Conservation (phyloP, 2,329 filamentous ascomycete genomes). For the Plectosphaerella sp. region DNA sequence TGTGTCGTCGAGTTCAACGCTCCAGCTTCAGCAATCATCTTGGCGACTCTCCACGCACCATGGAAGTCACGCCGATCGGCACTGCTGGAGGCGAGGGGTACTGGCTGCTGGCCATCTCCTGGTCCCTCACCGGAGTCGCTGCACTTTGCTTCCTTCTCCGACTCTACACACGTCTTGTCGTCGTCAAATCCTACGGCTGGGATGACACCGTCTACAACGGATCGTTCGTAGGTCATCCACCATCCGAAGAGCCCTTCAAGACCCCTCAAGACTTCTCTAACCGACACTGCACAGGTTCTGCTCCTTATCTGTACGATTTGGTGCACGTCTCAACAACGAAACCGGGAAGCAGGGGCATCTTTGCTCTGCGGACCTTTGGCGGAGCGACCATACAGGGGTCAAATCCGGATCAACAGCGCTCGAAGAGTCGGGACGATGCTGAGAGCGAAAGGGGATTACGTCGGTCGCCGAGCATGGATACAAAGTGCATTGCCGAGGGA, state of each 20-base stretch:
- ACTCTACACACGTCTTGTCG: conserved; percentile 26
- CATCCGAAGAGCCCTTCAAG: background rate
- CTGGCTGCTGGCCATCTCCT: conserved; percentile 16
- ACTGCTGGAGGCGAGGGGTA: background rate
- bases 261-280: background rate
- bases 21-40: no score
- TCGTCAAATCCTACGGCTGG: conserved; percentile 23
- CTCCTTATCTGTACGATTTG: conserved; percentile 26
- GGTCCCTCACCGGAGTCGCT: conserved; percentile 14
- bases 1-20: no score
- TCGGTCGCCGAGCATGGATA: no score
- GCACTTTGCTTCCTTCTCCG: conserved; percentile 24
- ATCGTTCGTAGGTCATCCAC: conserved; percentile 15
- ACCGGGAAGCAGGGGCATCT: no score
- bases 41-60: background rate
- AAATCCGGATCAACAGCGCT: no score
- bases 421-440: no score
- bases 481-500: no score
- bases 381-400: no score
- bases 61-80: background rate
- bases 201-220: conserved; percentile 29
- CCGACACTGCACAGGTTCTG: conserved; percentile 5
- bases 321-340: background rate
- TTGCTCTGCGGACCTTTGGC: no score
- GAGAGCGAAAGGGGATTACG: no score